Evolutionary conservation across 371 early-diverging fungal genomes (phyloP).

Genomic region (Mucor plumbeus): DNA sequence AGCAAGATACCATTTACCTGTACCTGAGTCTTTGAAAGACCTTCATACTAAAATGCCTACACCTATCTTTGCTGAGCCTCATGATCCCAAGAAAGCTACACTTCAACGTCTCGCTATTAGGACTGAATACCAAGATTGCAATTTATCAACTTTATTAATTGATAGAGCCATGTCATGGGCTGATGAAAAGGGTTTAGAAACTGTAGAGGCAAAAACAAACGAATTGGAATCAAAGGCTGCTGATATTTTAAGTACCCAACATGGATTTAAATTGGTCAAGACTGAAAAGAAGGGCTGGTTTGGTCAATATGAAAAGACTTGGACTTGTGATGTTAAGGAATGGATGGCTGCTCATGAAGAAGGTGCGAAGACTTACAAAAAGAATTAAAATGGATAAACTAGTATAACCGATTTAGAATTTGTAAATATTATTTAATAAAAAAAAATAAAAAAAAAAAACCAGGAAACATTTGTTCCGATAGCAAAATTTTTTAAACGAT

Average conservation of each 20-base stretch:
- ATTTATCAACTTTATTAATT: constrained; percentile 47
- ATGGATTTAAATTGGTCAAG: constrained; percentile 45
- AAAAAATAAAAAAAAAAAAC: background rate
- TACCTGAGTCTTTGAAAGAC: constrained; percentile 24
- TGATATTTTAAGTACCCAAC: constrained; percentile 34
- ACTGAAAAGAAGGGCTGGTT: constrained; percentile 45
- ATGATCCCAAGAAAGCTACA: constrained; percentile 40
- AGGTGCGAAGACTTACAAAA: constrained; percentile 24
- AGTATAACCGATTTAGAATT: background rate
- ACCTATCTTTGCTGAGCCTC: constrained; percentile 33
- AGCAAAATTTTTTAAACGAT: background rate
- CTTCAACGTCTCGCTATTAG: constrained; percentile 40
- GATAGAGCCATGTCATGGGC: constrained; percentile 49
- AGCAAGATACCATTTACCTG: constrained; percentile 25
- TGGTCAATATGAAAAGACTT: constrained; percentile 40
- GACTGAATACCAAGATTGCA: constrained; percentile 43
- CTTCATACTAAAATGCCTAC: constrained; percentile 19
- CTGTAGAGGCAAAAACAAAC: constrained; percentile 43
- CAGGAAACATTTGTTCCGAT: background rate
- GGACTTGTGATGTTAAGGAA: constrained; percentile 31
- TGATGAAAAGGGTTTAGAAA: constrained; percentile 39
- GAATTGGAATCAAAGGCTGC: constrained; percentile 44
- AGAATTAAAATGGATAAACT: constrained; percentile 4
- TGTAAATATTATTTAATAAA: background rate
- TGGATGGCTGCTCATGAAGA: constrained; percentile 25